These are phyloP conservation scores for Aspergillus carbonarius DNA, from an alignment of 2,329 filamentous ascomycete genomes.

Conservation along the genomic window DNA sequence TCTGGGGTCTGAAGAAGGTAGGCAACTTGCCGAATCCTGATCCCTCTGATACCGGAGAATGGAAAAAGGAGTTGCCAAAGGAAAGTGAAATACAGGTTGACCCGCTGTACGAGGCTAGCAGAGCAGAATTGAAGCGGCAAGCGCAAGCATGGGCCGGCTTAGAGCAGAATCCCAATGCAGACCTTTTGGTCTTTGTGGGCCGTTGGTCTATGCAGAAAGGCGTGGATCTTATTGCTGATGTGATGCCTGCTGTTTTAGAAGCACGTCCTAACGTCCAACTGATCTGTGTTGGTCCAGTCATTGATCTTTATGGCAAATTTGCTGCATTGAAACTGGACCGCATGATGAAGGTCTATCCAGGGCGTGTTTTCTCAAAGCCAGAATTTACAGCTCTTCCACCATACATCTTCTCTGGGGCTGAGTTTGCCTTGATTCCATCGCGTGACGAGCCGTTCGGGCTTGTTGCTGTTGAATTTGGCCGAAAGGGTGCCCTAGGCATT, in stretches of 20 bases:
- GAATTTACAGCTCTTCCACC: constrained; percentile 67
- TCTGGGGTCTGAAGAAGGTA: constrained; percentile 65
- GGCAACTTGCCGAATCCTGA: constrained; percentile 66
- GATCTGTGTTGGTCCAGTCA: constrained; percentile 64
- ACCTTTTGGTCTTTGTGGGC: constrained; percentile 67
- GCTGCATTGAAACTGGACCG: constrained; percentile 63
- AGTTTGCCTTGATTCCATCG: constrained; percentile 67
- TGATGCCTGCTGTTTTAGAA: constrained; percentile 64
- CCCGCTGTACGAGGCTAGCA: constrained; percentile 53
- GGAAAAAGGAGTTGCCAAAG: constrained; percentile 55
- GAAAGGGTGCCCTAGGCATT: constrained; percentile 66
- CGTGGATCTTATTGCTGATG: constrained; percentile 66
- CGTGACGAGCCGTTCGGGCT: constrained; percentile 69
- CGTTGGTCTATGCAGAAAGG: constrained; percentile 70
- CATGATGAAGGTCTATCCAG: constrained; percentile 66
- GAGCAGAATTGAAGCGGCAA: constrained; percentile 57
- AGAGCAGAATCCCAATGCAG: constrained; percentile 60
- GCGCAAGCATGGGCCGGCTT: constrained; percentile 68
- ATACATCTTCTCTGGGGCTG: constrained; percentile 66
- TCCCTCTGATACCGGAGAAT: constrained; percentile 62
- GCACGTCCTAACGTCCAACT: constrained; percentile 60
- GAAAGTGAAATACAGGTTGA: constrained; percentile 54
- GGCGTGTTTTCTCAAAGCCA: constrained; percentile 65
- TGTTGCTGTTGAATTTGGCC: constrained; percentile 67
- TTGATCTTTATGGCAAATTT: constrained; percentile 68